Conservation (phyloP, 257 asterid species). For the Rubia yunnanensis region DNA sequence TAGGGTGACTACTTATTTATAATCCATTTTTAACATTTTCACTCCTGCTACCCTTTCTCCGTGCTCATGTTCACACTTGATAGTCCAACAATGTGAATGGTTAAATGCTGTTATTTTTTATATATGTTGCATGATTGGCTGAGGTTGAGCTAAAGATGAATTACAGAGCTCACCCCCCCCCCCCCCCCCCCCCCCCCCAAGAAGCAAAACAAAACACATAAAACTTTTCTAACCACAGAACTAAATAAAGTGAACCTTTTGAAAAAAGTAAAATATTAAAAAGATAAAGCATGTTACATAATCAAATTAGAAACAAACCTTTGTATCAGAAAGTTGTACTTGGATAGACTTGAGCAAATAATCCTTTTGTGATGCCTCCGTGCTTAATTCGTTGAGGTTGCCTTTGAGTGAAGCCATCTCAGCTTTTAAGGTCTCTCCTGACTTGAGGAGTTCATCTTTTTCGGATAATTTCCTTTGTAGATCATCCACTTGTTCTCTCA, state of each 20-base stretch:
- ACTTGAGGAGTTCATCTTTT: slow-evolving; percentile 69
- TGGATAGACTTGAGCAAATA: slow-evolving; percentile 56
- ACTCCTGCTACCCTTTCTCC: background rate
- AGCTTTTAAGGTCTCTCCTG: slow-evolving; percentile 47
- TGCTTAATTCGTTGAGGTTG: slow-evolving; percentile 43
- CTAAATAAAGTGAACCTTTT: background rate
- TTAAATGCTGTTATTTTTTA: too few species aligned
- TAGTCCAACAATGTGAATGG: background rate
- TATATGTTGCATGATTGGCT: too few species aligned
- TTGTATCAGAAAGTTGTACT: slow-evolving; percentile 72
- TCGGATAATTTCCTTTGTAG: slow-evolving; percentile 58
- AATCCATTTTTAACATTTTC: too few species aligned
- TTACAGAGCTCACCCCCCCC: too few species aligned
- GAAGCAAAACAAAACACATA: too few species aligned
- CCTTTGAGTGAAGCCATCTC: slow-evolving; percentile 47
- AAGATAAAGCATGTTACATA: background rate
- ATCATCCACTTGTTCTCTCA: slow-evolving; percentile 70
- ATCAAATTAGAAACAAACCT: slow-evolving; percentile 34
- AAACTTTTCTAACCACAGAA: background rate
- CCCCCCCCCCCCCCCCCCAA: too few species aligned
- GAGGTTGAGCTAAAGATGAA: too few species aligned
- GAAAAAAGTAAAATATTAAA: background rate
- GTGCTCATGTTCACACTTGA: background rate
- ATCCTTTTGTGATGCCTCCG: slow-evolving; percentile 60
- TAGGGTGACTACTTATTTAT: too few species aligned